Evolutionary conservation across 2,329 filamentous ascomycete species (phyloP).

Genomic region (Didymella pinodella): DNA sequence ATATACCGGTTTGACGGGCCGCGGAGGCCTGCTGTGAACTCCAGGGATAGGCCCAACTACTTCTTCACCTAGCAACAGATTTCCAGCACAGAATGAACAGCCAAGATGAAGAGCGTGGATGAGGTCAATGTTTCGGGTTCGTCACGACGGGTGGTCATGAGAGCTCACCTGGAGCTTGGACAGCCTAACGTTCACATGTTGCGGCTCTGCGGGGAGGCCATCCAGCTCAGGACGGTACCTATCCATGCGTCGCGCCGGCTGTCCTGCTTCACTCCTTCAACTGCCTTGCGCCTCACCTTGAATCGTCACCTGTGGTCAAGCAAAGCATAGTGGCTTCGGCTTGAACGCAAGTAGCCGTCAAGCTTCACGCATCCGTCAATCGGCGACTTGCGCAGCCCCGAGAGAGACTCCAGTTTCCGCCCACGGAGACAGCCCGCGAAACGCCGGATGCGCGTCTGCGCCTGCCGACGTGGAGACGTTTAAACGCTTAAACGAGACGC

Average conservation of each 20-base stretch:
- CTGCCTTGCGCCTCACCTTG: neutral
- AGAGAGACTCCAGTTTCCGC: constrained; percentile 9
- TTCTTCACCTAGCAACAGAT: neutral
- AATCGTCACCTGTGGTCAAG: neutral
- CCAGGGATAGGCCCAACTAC: neutral
- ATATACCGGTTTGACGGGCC: constrained; percentile 20
- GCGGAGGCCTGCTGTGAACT: neutral
- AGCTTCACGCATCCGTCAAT: constrained; percentile 2
- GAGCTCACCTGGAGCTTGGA: constrained; percentile 10
- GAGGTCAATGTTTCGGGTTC: constrained; percentile 13
- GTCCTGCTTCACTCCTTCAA: constrained; percentile 5
- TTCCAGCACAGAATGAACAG: neutral
- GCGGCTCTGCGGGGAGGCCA: constrained; percentile 37
- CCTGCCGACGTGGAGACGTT: constrained; percentile 20
- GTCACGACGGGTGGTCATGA: constrained; percentile 17
- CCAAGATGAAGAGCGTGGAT: neutral
- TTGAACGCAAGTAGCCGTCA: neutral
- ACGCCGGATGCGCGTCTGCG: constrained; percentile 15
- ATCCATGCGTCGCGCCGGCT: neutral
- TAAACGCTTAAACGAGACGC: constrained; percentile 12
- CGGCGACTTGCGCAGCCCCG: constrained; percentile 8
- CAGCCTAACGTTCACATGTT: constrained; percentile 19
- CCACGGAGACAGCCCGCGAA: constrained; percentile 3
- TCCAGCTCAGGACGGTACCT: constrained; percentile 3
- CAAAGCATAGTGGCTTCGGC: neutral